Evolutionary conservation across 345 rosid species (phyloP), one percentile per base, ranked within the genome.

Genomic region (Noccaea caerulescens): DNA sequence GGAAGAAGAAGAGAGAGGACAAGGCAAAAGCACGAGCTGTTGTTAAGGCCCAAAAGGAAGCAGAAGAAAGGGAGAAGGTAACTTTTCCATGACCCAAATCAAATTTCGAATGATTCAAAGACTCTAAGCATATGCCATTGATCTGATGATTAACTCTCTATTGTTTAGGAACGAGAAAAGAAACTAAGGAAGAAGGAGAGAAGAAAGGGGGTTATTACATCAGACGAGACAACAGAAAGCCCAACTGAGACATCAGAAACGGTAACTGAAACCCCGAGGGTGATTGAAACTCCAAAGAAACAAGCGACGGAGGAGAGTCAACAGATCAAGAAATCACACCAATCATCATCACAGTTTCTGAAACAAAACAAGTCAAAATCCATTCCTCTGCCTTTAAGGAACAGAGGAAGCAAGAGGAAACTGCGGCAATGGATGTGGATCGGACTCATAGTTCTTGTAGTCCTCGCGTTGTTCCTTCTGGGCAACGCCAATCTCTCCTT

Each of bases 381-480:
- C 7, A 68, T 84, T 73, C 92, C 98, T 34, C 83, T 79, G 10
- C 86, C 94, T 12, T 76, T 88, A 27, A 87, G 97, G 57, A 86
- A 82, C 79, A 76, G 96, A 5, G 80, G 90, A 47, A 76, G 27
- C 72, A 90, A 81, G 83, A 81, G 87, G 71, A 90, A 80, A 74
- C 84, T 85, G 80, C 86, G 79, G 75, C 72, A 84, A 60, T 93
- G 96, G 93, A 90, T 86, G 89, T 90, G 93, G 98, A 80, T 69
- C 4, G 75, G 84, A 39, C 76, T 88, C 38, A 6, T 69, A 6
- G 73, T 67, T 30, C 14, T 76, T 69, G 69, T 65, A 4, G 58
- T 73, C 25, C 7, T 87, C 10, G 88, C 80, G 25, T 79, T 90
- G 77, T 80, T 88, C 79, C 74, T 84, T 75, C 42, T 84, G 8